phyloP scores from a whole-genome alignment of 2,329 filamentous ascomycete species.

The Ceratocystis eucalypticola region DNA sequence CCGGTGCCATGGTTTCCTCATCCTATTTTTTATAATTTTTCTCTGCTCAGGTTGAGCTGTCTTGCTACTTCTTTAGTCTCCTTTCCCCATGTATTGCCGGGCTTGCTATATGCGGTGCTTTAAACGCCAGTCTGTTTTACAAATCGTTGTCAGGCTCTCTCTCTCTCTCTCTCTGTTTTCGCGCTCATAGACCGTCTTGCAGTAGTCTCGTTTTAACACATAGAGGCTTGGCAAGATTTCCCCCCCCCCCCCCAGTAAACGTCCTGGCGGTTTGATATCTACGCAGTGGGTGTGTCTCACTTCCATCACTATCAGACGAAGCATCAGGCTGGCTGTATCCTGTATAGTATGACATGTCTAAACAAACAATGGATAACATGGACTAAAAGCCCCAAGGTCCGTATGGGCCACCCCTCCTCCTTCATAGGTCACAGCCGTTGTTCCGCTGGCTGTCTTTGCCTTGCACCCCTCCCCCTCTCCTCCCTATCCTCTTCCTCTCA shows the following conservation, averaged over 20 bases:
- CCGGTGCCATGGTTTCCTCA: background rate
- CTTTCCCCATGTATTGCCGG: background rate
- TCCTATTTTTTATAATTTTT: background rate
- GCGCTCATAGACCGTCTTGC: background rate
- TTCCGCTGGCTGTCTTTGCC: background rate
- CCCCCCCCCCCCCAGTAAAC: background rate
- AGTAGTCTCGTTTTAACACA: too few relatives aligned
- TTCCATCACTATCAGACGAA: background rate
- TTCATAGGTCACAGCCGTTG: background rate
- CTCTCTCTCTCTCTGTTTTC: background rate
- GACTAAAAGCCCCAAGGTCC: background rate
- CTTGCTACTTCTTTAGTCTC: background rate
- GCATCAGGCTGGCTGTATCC: background rate
- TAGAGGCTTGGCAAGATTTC: too few relatives aligned
- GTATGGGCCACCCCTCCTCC: background rate
- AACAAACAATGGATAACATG: background rate
- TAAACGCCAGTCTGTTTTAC: background rate
- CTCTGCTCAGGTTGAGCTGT: background rate
- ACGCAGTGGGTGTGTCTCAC: background rate
- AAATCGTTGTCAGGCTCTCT: background rate
- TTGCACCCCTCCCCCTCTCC: background rate
- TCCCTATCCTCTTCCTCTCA: background rate
- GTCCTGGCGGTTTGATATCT: background rate
- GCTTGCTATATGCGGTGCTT: background rate
- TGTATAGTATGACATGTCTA: background rate